A percentile compares a stretch with the other conserved stretches of the same genome.
These are phyloP conservation scores for Candida rishiriensis DNA, from an alignment of 805 yeast species.

Conservation along the genomic window DNA sequence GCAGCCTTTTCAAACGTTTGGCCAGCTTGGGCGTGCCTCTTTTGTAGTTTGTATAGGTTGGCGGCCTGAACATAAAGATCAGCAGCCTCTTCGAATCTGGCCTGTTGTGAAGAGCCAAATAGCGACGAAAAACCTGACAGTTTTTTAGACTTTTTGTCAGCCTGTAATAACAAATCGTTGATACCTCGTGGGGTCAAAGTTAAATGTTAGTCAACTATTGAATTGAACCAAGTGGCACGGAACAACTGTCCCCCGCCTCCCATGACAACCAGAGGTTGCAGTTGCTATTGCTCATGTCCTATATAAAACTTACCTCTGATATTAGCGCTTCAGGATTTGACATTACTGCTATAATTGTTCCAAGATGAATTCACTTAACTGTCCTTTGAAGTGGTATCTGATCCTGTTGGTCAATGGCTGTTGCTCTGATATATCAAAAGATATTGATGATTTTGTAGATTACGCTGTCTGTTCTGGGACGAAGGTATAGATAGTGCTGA, in stretches of 20 bases:
- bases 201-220: too few species aligned
- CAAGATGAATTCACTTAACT: too few species aligned
- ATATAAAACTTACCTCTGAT: slow-evolving; percentile 26
- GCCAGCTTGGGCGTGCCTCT: slow-evolving; percentile 74
- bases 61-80: slow-evolving; percentile 91
- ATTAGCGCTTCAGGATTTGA: slow-evolving; percentile 31
- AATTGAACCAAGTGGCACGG: too few species aligned
- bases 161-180: slow-evolving; percentile 33
- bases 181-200: background rate
- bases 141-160: slow-evolving; percentile 65
- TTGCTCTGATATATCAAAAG: background rate
- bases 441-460: too few species aligned
- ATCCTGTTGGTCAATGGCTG: background rate
- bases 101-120: slow-evolving; percentile 58
- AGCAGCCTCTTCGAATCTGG: slow-evolving; percentile 84
- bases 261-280: too few species aligned
- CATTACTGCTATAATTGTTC: slow-evolving; percentile 9
- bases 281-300: too few species aligned
- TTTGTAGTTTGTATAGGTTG: slow-evolving; percentile 75
- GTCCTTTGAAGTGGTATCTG: slow-evolving; percentile 1
- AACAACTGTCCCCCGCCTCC: too few species aligned
- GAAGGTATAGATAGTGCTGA: too few species aligned
- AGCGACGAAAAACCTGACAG: slow-evolving; percentile 64
- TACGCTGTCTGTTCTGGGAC: too few species aligned
- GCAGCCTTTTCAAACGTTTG: slow-evolving; percentile 84